A percentile compares a stretch with the other conserved stretches of the same genome.
phyloP scores from a whole-genome alignment of 805 yeast genomes.

The Zygotorulaspora chibaensis region DNA sequence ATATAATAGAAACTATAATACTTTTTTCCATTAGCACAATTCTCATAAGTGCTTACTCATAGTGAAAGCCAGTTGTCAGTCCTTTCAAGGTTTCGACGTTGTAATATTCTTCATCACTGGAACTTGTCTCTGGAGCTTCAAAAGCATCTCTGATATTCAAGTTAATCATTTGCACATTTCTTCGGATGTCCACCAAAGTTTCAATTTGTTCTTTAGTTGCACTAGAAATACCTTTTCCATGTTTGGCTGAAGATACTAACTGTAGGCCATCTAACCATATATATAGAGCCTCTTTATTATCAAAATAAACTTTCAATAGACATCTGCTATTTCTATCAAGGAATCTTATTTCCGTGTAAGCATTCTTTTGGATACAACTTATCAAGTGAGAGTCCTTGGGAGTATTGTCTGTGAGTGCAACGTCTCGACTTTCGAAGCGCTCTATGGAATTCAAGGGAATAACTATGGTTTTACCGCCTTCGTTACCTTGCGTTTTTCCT shows the following conservation, averaged over 20 bases:
- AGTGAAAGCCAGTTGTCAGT: slow-evolving; percentile 26
- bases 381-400: slow-evolving; percentile 45
- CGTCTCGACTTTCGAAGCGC: slow-evolving; percentile 47
- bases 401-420: slow-evolving; percentile 44
- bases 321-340: slow-evolving; percentile 40
- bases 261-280: slow-evolving; percentile 79
- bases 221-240: slow-evolving; percentile 34
- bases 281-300: slow-evolving; percentile 60
- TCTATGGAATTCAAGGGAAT: slow-evolving; percentile 51
- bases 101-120: slow-evolving; percentile 24
- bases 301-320: slow-evolving; percentile 60
- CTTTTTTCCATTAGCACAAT: no score
- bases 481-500: slow-evolving; percentile 5
- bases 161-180: slow-evolving; percentile 46
- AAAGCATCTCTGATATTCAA: slow-evolving; percentile 27
- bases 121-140: slow-evolving; percentile 8
- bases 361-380: slow-evolving; percentile 53
- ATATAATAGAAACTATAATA: no score
- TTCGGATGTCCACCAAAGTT: slow-evolving; percentile 43
- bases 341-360: slow-evolving; percentile 53
- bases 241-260: slow-evolving; percentile 38
- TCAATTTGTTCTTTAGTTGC: slow-evolving; percentile 45
- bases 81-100: slow-evolving; percentile 23
- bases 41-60: slow-evolving; percentile 17
- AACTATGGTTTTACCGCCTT: slow-evolving; percentile 29